phyloP scores from a whole-genome alignment of 2,329 filamentous ascomycete genomes.

The Fonsecaea erecta region DNA sequence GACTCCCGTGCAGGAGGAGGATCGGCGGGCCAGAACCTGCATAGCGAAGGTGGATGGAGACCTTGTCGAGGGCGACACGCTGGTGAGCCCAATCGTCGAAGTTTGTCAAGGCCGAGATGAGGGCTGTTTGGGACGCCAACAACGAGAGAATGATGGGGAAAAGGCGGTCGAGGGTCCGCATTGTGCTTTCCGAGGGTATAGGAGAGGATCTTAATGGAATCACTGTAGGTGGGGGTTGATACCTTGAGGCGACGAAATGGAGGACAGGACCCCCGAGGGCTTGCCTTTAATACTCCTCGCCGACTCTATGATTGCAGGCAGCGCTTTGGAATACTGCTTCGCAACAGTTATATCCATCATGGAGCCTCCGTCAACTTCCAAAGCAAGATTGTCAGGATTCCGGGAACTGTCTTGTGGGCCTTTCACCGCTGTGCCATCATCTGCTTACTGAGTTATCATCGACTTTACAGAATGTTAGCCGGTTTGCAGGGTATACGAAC shows the following conservation, averaged over 20 bases:
- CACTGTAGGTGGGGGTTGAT: background rate
- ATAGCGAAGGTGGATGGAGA: slow-evolving; percentile 52
- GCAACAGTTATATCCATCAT: background rate
- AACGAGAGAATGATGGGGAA: background rate
- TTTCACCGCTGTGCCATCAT: background rate
- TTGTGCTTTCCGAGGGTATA: background rate
- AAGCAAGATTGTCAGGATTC: background rate
- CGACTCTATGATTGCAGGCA: background rate
- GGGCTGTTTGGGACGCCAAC: background rate
- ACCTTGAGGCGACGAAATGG: background rate
- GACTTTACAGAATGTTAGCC: background rate
- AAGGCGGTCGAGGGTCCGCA: background rate
- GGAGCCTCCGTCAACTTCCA: background rate
- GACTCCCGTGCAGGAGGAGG: slow-evolving; percentile 50
- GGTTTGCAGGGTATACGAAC: background rate
- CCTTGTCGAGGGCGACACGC: slow-evolving; percentile 41
- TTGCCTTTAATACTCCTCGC: background rate
- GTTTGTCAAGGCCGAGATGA: background rate
- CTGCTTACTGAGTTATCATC: background rate
- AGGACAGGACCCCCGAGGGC: background rate
- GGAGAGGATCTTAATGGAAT: background rate
- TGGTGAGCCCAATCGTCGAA: slow-evolving; percentile 34
- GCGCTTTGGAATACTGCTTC: background rate
- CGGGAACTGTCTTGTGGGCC: background rate
- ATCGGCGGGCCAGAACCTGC: slow-evolving; percentile 48